These are phyloP conservation scores for Cavenderia fasciculata DNA, from an alignment of 78 protist species.

Conservation along the genomic window DNA sequence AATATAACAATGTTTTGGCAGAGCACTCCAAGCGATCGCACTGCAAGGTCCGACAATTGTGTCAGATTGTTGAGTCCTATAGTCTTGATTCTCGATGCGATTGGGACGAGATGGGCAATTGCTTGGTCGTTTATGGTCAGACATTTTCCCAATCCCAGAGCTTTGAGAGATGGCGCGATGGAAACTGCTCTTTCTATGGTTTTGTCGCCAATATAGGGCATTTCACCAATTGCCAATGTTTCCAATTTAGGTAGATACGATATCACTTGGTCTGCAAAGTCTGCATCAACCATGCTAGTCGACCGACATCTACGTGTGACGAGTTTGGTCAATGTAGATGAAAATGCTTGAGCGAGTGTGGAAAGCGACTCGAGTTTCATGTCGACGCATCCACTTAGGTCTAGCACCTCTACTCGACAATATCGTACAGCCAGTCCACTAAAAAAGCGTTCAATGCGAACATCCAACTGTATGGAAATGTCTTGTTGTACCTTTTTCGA, in stretches of 20 bases:
- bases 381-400: slow-evolving; percentile 63
- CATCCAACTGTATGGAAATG: slow-evolving; percentile 32
- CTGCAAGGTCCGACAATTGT: slow-evolving; percentile 3
- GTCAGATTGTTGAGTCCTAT: slow-evolving; percentile 50
- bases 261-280: slow-evolving; percentile 5
- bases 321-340: slow-evolving; percentile 28
- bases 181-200: background rate
- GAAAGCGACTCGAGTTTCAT: slow-evolving; percentile 6
- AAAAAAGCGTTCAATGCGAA: slow-evolving; percentile 13
- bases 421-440: background rate
- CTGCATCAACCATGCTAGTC: slow-evolving; percentile 1
- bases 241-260: slow-evolving; percentile 1
- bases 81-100: background rate
- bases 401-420: slow-evolving; percentile 40
- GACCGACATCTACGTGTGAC: slow-evolving; percentile 51
- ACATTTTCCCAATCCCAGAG: slow-evolving; percentile 42
- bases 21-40: slow-evolving; percentile 9
- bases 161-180: background rate
- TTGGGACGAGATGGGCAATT: background rate
- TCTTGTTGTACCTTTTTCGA: slow-evolving; percentile 10
- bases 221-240: slow-evolving; percentile 37
- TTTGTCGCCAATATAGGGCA: slow-evolving; percentile 41
- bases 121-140: slow-evolving; percentile 12
- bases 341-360: slow-evolving; percentile 10
- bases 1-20: slow-evolving; percentile 20